Conservation (phyloP, 2,329 filamentous ascomycete species). For the Colletotrichum ledebouriae region DNA sequence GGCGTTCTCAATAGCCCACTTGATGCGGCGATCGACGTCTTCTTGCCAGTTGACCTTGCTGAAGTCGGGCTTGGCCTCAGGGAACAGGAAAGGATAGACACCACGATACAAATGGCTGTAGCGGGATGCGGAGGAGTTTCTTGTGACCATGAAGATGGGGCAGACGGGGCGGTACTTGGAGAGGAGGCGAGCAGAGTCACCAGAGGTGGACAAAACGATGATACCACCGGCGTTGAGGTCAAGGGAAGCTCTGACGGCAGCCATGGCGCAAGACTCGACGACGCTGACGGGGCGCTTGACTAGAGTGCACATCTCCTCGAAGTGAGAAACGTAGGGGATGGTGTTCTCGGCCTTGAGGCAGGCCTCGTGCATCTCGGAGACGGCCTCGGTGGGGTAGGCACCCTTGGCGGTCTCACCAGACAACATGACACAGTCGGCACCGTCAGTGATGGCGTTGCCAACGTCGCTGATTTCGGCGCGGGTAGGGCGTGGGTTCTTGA, state of each 20-base stretch:
- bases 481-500: constrained; percentile 98
- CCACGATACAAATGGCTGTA: constrained; percentile 97
- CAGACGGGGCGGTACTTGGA: constrained; percentile 99
- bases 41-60: constrained; percentile 95
- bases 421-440: constrained; percentile 99
- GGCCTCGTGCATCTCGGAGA: constrained; percentile 98
- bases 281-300: constrained; percentile 87
- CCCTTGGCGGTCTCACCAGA: constrained; percentile 99
- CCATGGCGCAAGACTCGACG: constrained; percentile 96
- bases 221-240: constrained; percentile 98
- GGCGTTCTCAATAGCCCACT: constrained; percentile 93
- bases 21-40: constrained; percentile 96
- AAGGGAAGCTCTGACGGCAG: constrained; percentile 93
- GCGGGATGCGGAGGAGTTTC: constrained; percentile 84
- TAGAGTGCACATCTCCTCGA: constrained; percentile 92
- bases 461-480: constrained; percentile 99
- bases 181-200: constrained; percentile 92
- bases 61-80: constrained; percentile 95
- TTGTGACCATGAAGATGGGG: constrained; percentile 99
- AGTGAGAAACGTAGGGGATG: constrained; percentile 96
- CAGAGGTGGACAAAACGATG: constrained; percentile 94
- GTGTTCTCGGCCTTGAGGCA: constrained; percentile 97
- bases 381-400: constrained; percentile 90
- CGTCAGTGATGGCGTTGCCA: constrained; percentile 96
- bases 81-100: constrained; percentile 97